Percentiles rank a stretch among this genome's conserved stretches.
These are phyloP conservation scores for Mollisiaceae sp. DNA, from an alignment of 2,329 filamentous ascomycete species.

Conservation along the genomic window DNA sequence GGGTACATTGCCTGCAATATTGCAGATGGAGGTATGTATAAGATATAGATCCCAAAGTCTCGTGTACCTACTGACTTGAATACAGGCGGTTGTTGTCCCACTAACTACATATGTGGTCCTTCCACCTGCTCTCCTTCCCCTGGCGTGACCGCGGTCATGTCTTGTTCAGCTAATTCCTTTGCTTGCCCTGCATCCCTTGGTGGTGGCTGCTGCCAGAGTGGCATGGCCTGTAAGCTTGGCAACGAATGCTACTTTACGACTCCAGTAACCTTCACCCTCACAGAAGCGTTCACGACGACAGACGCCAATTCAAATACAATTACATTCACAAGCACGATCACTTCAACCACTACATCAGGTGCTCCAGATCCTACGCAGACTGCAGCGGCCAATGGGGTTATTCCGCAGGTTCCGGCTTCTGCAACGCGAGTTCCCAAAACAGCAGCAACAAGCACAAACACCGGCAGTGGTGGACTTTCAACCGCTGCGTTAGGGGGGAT, in stretches of 20 bases:
- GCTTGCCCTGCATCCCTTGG: constrained; percentile 56
- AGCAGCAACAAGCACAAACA: constrained; percentile 44
- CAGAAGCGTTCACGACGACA: constrained; percentile 52
- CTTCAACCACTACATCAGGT: constrained; percentile 47
- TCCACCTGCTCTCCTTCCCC: constrained; percentile 51
- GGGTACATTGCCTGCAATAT: constrained; percentile 38
- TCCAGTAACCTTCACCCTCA: constrained; percentile 52
- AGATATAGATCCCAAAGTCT: constrained; percentile 22
- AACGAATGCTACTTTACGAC: constrained; percentile 56
- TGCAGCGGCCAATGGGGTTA: constrained; percentile 17
- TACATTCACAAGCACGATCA: constrained; percentile 46
- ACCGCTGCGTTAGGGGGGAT: constrained; percentile 56
- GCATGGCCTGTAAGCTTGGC: constrained; percentile 53
- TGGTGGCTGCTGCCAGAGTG: constrained; percentile 58
- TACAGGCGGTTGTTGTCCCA: constrained; percentile 45
- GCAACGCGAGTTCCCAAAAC: constrained; percentile 32
- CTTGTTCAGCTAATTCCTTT: constrained; percentile 52
- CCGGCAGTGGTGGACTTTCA: constrained; percentile 36
- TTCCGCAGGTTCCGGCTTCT: constrained; percentile 33
- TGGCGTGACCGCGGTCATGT: constrained; percentile 47
- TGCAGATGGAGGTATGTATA: constrained; percentile 39
- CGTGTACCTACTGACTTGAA: neutral
- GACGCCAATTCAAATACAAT: constrained; percentile 48
- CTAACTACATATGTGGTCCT: constrained; percentile 53
- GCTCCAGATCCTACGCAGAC: constrained; percentile 36